A percentile compares a stretch with the other conserved stretches of the same genome.
Evolutionary conservation across 345 rosid species (phyloP).

Genomic region (Barbarea vulgaris): DNA sequence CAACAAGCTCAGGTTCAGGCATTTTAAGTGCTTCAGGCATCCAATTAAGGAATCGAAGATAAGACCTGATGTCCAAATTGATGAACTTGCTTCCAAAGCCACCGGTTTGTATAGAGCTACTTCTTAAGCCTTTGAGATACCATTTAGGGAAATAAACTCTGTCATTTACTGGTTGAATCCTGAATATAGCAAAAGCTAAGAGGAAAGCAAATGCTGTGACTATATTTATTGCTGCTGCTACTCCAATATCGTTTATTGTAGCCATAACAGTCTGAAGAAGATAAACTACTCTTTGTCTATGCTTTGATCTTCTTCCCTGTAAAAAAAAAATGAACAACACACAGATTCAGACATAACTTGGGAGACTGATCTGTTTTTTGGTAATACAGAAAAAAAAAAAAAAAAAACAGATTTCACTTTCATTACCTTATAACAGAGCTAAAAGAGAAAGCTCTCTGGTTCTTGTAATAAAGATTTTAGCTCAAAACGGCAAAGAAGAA

Average conservation of each 20-base stretch:
- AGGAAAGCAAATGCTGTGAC: conserved; percentile 76
- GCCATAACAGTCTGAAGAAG: conserved; percentile 56
- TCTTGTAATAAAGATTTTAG: conserved; percentile 10
- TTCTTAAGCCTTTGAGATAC: conserved; percentile 83
- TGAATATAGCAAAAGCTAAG: conserved; percentile 72
- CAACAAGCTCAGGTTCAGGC: conserved; percentile 91
- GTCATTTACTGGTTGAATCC: conserved; percentile 91
- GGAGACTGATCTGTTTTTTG: not conserved
- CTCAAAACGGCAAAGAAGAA: not conserved
- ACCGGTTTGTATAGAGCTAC: conserved; percentile 60
- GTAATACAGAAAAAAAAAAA: too few species aligned
- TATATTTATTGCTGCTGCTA: conserved; percentile 86
- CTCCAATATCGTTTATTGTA: conserved; percentile 71
- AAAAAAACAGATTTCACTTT: not conserved
- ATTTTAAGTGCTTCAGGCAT: conserved; percentile 91
- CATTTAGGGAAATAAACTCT: conserved; percentile 96
- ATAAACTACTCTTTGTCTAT: not conserved
- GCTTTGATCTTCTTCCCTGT: conserved; percentile 30
- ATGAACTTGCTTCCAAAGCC: conserved; percentile 69
- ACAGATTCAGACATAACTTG: conserved; percentile 21
- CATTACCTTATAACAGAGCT: conserved; percentile 30
- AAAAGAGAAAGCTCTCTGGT: conserved; percentile 28
- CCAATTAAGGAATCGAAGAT: conserved; percentile 75
- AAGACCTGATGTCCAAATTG: conserved; percentile 76
- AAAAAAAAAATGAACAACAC: not conserved